Base-by-base conservation (phyloP, 106 monocot genomes). In the Platanthera zijinensis region DNA sequence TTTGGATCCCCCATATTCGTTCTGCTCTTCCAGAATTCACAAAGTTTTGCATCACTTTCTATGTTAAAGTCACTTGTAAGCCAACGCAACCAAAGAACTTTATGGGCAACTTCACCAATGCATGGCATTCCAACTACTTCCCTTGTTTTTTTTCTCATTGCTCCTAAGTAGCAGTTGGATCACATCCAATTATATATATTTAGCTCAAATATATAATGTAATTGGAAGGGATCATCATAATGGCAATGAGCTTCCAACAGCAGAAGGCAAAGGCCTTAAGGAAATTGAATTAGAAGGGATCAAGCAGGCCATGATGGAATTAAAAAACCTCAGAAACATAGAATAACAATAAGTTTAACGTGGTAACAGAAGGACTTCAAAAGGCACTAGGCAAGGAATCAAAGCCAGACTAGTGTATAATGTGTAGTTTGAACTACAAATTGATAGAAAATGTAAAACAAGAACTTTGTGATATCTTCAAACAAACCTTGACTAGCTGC, bases 401-500 rank as follows among this genome's bases (percentile, higher is more conserved):
- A 66, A 12, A 30, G 11, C 32, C 66, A 66, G 9, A 32, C 2
- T 10, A 32, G 66, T 66, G 28, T 19, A 66, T 66, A 66, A 66
- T 8, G 1, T 66, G 30, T 30, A 66, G 66, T 66, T 66, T 32
- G 30, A 19, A 13, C 32, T 30, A 66, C 11, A 30, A 2, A 66
- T 12, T 66, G 66, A 25, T 12, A 66, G 3, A 66, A 66, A 32
- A 19, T 66, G 66, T 12, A 66, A 30, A 66, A 13, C 32, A 66
- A 3, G 0, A 61, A 21, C 39, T 10, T 66, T 63, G 19, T 63
- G 62, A 63, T 10, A 22, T 6, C 59, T 67, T 46, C 9, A 10
- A 72, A 78, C 85, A 82, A 72, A 99, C 99, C 94, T 99, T 94
- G 13, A 92, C 85, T 57, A 99, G 72, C 68, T 99, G 91, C 77